A percentile compares a stretch with the other conserved stretches of the same genome.
phyloP scores from a whole-genome alignment of 2,329 filamentous ascomycete genomes.

The Thermothelomyces thermophilus region DNA sequence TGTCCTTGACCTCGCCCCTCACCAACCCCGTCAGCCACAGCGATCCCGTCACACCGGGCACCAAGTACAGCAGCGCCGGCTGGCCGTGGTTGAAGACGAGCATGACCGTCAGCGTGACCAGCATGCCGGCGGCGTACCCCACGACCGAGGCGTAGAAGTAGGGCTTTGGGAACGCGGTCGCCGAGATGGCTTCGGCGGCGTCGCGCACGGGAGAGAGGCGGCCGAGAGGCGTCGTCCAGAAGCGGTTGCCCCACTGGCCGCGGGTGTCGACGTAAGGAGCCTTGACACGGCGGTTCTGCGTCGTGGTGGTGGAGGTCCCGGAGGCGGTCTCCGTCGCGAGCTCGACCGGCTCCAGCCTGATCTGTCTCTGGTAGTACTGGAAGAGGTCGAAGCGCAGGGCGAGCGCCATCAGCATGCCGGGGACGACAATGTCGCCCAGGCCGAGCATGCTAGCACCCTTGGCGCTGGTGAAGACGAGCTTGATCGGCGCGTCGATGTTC shows the following conservation, averaged over 20 bases:
- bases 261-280: constrained; percentile 52
- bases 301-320: constrained; percentile 29
- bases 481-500: constrained; percentile 85
- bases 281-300: constrained; percentile 44
- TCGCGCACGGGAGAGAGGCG: constrained; percentile 25
- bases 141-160: constrained; percentile 75
- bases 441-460: constrained; percentile 76
- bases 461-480: constrained; percentile 68
- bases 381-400: constrained; percentile 89
- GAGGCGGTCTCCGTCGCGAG: constrained; percentile 31
- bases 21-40: constrained; percentile 67
- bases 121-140: constrained; percentile 74
- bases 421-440: constrained; percentile 88
- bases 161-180: constrained; percentile 63
- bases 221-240: constrained; percentile 57
- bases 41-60: constrained; percentile 71
- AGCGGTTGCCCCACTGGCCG: constrained; percentile 73
- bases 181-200: constrained; percentile 33
- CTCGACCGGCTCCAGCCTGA: constrained; percentile 40
- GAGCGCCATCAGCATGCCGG: constrained; percentile 82
- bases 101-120: constrained; percentile 69
- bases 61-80: constrained; percentile 85
- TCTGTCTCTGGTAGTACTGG: constrained; percentile 67
- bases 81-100: constrained; percentile 75
- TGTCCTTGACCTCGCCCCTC: constrained; percentile 63